phyloP scores from a whole-genome alignment of 2,329 filamentous ascomycete species.

The Rutstroemia sp. region DNA sequence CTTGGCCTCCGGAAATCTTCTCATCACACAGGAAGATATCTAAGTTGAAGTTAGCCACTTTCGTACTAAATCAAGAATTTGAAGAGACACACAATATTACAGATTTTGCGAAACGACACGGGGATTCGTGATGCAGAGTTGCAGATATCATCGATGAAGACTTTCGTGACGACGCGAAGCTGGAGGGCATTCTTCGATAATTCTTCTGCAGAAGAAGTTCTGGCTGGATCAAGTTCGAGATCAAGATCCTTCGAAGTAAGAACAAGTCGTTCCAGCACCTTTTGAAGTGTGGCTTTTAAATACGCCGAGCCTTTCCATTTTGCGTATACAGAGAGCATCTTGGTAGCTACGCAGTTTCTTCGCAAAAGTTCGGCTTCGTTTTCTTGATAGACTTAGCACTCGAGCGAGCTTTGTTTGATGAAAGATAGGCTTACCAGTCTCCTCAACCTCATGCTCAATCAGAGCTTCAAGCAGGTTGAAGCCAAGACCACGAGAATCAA shows the following conservation, averaged over 20 bases:
- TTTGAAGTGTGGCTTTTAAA: constrained; percentile 56
- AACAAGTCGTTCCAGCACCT: constrained; percentile 59
- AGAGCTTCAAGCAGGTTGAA: constrained; percentile 58
- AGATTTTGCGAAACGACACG: constrained; percentile 57
- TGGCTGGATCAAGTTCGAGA: constrained; percentile 58
- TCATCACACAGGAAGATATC: constrained; percentile 57
- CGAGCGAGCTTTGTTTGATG: background rate
- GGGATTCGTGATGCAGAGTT: constrained; percentile 55
- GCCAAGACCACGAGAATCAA: constrained; percentile 56
- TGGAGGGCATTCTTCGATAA: constrained; percentile 59
- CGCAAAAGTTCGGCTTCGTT: constrained; percentile 61
- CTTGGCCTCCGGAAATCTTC: constrained; percentile 60
- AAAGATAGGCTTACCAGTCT: constrained; percentile 43
- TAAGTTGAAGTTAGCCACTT: constrained; percentile 19
- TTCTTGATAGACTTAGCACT: constrained; percentile 34
- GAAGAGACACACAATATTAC: constrained; percentile 49
- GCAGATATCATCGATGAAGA: constrained; percentile 65
- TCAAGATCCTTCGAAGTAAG: constrained; percentile 60
- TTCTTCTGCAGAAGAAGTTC: constrained; percentile 53
- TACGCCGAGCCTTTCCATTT: constrained; percentile 64
- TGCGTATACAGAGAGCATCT: constrained; percentile 63
- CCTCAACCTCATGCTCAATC: constrained; percentile 62
- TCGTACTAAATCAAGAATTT: background rate
- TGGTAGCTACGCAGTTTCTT: constrained; percentile 64
- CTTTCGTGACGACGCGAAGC: constrained; percentile 59